Evolutionary conservation across 768 basidiomycete genomes (phyloP).

Genomic region (Lentinula lateritia): DNA sequence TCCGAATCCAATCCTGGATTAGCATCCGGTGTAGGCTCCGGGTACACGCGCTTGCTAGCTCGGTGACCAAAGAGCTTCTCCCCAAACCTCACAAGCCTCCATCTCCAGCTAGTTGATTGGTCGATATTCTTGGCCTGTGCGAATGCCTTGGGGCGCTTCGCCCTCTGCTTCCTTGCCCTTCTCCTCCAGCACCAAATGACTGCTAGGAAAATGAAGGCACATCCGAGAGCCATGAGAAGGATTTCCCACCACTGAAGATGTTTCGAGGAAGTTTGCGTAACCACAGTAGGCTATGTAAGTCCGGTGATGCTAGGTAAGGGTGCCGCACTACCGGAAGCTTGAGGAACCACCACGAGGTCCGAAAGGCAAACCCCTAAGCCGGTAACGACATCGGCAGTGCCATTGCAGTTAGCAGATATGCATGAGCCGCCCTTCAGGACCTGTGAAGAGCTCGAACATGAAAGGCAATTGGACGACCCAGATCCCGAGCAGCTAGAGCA

Average conservation of each 20-base stretch:
- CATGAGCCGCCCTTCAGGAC: slow-evolving; percentile 67
- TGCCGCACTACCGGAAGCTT: slow-evolving; percentile 28
- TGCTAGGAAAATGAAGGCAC: slow-evolving; percentile 69
- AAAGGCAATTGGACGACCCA: slow-evolving; percentile 64
- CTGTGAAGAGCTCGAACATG: slow-evolving; percentile 59
- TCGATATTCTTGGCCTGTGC: slow-evolving; percentile 53
- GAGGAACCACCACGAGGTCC: slow-evolving; percentile 57
- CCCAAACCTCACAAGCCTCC: slow-evolving; percentile 50
- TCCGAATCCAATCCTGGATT: slow-evolving; percentile 20
- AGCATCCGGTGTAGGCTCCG: background rate
- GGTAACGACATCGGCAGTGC: slow-evolving; percentile 49
- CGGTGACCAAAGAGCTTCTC: slow-evolving; percentile 52
- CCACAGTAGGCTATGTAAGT: slow-evolving; percentile 38
- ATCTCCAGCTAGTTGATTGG: slow-evolving; percentile 45
- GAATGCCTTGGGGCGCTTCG: slow-evolving; percentile 60
- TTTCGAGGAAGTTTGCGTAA: slow-evolving; percentile 20
- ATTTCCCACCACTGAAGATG: slow-evolving; percentile 79
- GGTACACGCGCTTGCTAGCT: slow-evolving; percentile 14
- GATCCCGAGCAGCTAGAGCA: slow-evolving; percentile 76
- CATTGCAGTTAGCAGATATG: slow-evolving; percentile 53
- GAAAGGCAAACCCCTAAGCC: slow-evolving; percentile 77
- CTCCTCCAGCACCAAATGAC: slow-evolving; percentile 68
- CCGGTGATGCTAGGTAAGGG: slow-evolving; percentile 40
- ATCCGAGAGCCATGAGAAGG: slow-evolving; percentile 75
- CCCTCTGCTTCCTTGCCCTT: slow-evolving; percentile 62